Percentiles rank a stretch among this genome's conserved stretches.
These are phyloP conservation scores for Talaromyces sp. DNA, from an alignment of 2,329 filamentous ascomycete species.

Conservation along the genomic window DNA sequence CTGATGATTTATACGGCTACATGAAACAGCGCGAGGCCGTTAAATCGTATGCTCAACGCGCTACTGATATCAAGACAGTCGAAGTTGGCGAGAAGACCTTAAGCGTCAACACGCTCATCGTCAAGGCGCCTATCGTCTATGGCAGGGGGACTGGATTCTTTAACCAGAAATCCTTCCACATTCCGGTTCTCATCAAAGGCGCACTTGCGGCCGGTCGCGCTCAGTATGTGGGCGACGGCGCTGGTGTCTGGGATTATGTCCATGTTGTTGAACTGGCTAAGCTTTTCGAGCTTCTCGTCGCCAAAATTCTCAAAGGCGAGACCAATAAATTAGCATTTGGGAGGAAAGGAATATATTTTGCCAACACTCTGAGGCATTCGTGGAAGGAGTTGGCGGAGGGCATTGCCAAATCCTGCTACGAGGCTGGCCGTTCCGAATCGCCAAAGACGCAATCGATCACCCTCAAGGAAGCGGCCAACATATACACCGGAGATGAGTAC, in stretches of 20 bases:
- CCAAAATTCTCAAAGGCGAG: background rate
- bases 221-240: background rate
- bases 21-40: background rate
- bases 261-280: constrained; percentile 3
- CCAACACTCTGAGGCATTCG: background rate
- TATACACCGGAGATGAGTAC: constrained; percentile 4
- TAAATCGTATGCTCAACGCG: constrained; percentile 2
- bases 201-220: background rate
- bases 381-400: constrained; percentile 1
- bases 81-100: background rate
- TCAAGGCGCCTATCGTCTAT: constrained; percentile 8
- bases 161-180: constrained; percentile 7
- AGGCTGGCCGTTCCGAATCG: background rate
- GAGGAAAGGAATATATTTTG: background rate
- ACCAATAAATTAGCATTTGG: background rate
- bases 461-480: background rate
- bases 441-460: background rate
- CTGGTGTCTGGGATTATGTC: constrained; percentile 5
- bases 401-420: background rate
- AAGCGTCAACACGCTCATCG: background rate
- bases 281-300: background rate
- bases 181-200: background rate
- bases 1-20: constrained; percentile 6
- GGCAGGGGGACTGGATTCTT: constrained; percentile 8
- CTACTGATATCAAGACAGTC: background rate